Evolutionary conservation across 2,329 filamentous ascomycete species (phyloP).

Genomic region (Conoideocrella luteorostrata): DNA sequence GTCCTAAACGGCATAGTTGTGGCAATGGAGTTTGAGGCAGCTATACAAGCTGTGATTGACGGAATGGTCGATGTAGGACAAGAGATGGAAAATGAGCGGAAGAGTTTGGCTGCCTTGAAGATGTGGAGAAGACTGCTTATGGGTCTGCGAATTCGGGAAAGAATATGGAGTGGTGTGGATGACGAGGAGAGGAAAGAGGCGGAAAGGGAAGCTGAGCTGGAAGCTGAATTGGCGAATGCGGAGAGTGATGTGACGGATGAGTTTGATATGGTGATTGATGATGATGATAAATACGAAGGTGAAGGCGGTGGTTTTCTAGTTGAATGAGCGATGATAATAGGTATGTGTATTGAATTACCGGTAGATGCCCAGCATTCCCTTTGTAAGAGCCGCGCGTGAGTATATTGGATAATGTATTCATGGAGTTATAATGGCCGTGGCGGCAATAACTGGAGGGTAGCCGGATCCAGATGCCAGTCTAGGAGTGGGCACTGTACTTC

Average conservation of each 20-base stretch:
- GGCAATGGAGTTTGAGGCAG: conserved; percentile 64
- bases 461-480: too few relatives aligned
- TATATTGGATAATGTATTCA: too few relatives aligned
- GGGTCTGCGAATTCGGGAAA: conserved; percentile 67
- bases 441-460: too few relatives aligned
- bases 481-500: too few relatives aligned
- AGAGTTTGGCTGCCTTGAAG: conserved; percentile 64
- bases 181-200: conserved; percentile 37
- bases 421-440: too few relatives aligned
- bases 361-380: too few relatives aligned
- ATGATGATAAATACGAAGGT: conserved; percentile 25
- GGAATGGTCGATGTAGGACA: conserved; percentile 61
- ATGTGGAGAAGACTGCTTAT: conserved; percentile 66
- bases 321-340: conserved; percentile 24
- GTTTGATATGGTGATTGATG: conserved; percentile 35
- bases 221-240: conserved; percentile 27
- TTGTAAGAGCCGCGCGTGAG: too few relatives aligned
- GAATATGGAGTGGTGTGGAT: conserved; percentile 57
- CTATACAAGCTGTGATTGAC: conserved; percentile 61
- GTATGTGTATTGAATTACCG: too few relatives aligned
- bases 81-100: conserved; percentile 60
- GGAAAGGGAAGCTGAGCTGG: conserved; percentile 29
- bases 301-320: conserved; percentile 42
- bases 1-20: conserved; percentile 74
- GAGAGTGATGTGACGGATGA: conserved; percentile 36